Percentiles rank a stretch among this genome's conserved stretches.
Evolutionary conservation across 2,329 filamentous ascomycete species (phyloP).

Genomic region (Metarhizium brunneum): DNA sequence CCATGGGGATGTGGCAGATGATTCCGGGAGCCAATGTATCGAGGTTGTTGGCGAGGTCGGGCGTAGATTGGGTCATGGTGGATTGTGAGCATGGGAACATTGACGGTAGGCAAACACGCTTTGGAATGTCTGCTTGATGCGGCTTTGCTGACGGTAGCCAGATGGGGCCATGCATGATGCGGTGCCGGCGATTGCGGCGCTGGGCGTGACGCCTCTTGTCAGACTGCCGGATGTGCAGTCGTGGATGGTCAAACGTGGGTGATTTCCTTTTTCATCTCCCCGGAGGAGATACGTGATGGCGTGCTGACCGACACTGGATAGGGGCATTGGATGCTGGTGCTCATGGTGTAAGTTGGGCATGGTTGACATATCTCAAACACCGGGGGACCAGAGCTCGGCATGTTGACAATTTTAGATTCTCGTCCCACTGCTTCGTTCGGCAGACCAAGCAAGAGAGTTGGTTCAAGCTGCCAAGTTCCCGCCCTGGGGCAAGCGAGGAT

Average conservation of each 20-base stretch:
- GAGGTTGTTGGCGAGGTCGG: conserved; percentile 48
- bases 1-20: conserved; percentile 55
- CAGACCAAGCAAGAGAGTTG: conserved; percentile 33
- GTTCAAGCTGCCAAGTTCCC: conserved; percentile 42
- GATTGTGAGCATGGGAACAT: conserved; percentile 46
- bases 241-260: conserved; percentile 36
- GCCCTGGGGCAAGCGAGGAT: conserved; percentile 37
- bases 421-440: conserved; percentile 34
- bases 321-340: conserved; percentile 41
- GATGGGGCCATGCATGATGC: conserved; percentile 44
- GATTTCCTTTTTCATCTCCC: not conserved
- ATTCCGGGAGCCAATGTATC: conserved; percentile 51
- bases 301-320: conserved; percentile 6
- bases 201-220: conserved; percentile 32
- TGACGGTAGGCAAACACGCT: conserved; percentile 25
- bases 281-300: not conserved
- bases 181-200: conserved; percentile 40
- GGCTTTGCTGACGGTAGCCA: conserved; percentile 8
- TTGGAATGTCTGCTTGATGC: not conserved
- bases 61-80: conserved; percentile 58
- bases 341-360: conserved; percentile 32
- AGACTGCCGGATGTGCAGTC: conserved; percentile 43
- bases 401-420: conserved; percentile 26
- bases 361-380: not conserved
- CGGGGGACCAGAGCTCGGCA: not conserved